Base-by-base conservation (phyloP, 1,284 basidiomycete species). In the Hypsizygus ulmarius region DNA sequence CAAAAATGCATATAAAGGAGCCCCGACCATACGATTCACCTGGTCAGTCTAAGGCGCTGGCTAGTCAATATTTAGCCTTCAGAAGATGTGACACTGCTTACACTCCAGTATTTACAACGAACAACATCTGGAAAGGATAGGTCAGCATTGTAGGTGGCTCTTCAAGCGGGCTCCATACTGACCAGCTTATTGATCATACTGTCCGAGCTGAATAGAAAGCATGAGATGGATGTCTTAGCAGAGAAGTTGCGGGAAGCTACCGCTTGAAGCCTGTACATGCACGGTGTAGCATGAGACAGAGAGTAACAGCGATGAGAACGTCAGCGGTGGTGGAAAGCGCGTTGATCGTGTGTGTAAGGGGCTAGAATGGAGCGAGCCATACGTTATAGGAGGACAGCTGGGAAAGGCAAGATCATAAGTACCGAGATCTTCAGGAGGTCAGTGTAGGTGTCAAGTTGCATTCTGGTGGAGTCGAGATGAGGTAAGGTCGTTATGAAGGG, bases 81-180 rank as follows among this genome's bases (percentile, higher is more conserved):
- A 27, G 8, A 41, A n/a, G 25, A 42, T 21, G 12, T 9, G 9
- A 34, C 5, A 21, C 29, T 15, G 43, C 61, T 56, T 49, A 65
- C 60, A 62, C 53, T 53, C 78, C 76, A 0, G 78, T 79, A 54
- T 75, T 79, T 43, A 79, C 64, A 29, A 65, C 67, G 53, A 75
- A 79, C 6, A 74, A 21, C 25, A 76, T 75, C 75, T 78, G 34
- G 27, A 27, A 44, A n/a, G 16, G 9, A 27, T 15, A 30, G 12
- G 12, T 12, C 30, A 14, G 2, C 33, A n/a, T 6, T 7, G n/a
- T n/a, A 10, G n/a, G 14, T 12, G 10, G 12, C 9, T 46, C n/a
- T 7, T 38, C 40, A 33, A 25, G 40, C 21, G 2, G 3, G 11
- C 38, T 10, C n/a, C 2, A 1, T 14, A 36, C 45, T 48, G 16